phyloP scores from a whole-genome alignment of 2,329 filamentous ascomycete species.

The Diplodia corticola region DNA sequence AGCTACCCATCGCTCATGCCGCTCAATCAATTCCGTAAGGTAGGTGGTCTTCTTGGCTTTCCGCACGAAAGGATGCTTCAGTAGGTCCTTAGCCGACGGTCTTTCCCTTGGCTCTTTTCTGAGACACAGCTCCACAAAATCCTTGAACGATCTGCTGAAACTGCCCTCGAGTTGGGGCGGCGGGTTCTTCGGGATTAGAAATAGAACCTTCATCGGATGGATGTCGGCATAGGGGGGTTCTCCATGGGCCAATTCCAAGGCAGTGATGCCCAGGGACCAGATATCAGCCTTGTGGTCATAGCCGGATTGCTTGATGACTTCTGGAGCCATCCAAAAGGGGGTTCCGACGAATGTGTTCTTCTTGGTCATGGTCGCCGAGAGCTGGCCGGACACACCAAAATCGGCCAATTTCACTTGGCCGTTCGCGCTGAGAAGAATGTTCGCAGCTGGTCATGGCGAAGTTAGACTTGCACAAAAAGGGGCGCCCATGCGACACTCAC shows the following conservation, averaged over 20 bases:
- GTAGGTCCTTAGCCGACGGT: slow-evolving; percentile 79
- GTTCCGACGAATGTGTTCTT: slow-evolving; percentile 99
- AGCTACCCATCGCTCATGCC: slow-evolving; percentile 82
- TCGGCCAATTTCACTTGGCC: slow-evolving; percentile 97
- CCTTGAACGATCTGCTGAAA: slow-evolving; percentile 52
- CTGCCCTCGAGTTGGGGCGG: slow-evolving; percentile 68
- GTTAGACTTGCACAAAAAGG: background rate
- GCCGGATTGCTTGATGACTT: slow-evolving; percentile 97
- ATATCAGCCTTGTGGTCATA: slow-evolving; percentile 98
- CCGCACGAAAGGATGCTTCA: slow-evolving; percentile 87
- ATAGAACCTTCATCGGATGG: slow-evolving; percentile 97
- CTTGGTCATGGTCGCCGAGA: slow-evolving; percentile 98
- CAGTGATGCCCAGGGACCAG: slow-evolving; percentile 94
- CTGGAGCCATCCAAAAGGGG: slow-evolving; percentile 98
- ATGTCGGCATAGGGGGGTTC: slow-evolving; percentile 96
- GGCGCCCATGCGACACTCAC: slow-evolving; percentile 47
- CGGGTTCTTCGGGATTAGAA: slow-evolving; percentile 92
- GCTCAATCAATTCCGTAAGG: slow-evolving; percentile 90
- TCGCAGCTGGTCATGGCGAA: slow-evolving; percentile 65
- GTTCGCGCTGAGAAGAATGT: slow-evolving; percentile 82
- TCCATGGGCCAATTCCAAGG: slow-evolving; percentile 85
- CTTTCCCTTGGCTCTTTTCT: slow-evolving; percentile 86
- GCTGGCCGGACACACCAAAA: slow-evolving; percentile 93
- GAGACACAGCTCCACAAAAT: slow-evolving; percentile 65
- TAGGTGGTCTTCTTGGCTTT: slow-evolving; percentile 95